phyloP scores from a whole-genome alignment of 1,139 yeast genomes.

The Candida sojae region DNA sequence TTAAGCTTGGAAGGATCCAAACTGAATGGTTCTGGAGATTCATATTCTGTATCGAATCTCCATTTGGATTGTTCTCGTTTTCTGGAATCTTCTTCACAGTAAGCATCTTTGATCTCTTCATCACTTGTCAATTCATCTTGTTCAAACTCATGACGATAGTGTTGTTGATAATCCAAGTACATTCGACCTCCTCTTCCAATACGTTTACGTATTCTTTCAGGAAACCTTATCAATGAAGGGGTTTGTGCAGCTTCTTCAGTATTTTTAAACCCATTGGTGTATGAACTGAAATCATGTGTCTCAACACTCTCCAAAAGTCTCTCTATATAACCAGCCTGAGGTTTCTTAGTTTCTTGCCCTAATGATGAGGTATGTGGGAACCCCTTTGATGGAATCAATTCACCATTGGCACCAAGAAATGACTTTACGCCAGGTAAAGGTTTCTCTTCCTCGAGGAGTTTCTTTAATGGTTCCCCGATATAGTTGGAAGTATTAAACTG shows the following conservation, averaged over 20 bases:
- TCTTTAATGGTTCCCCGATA: conserved; percentile 42
- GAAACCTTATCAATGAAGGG: not conserved
- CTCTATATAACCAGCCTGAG: conserved; percentile 36
- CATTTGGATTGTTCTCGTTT: conserved; percentile 69
- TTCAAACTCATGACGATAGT: not conserved
- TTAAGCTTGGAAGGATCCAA: conserved; percentile 71
- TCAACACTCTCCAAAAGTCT: conserved; percentile 47
- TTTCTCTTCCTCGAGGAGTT: conserved; percentile 39
- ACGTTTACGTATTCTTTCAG: conserved; percentile 64
- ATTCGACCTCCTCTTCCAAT: conserved; percentile 70
- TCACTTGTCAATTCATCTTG: not conserved
- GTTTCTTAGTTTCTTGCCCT: conserved; percentile 28
- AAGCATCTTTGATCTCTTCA: conserved; percentile 37
- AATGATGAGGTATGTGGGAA: conserved; percentile 46
- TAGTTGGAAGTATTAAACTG: conserved; percentile 67
- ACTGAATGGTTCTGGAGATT: conserved; percentile 55
- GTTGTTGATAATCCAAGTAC: conserved; percentile 54
- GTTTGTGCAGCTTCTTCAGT: conserved; percentile 18
- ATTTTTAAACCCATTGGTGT: conserved; percentile 37
- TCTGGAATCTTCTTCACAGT: conserved; percentile 53
- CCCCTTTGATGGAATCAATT: conserved; percentile 43
- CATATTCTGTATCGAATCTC: conserved; percentile 73
- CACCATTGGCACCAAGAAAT: conserved; percentile 49
- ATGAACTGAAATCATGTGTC: conserved; percentile 48
- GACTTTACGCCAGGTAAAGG: conserved; percentile 48